Percentiles rank a stretch among this genome's conserved stretches.
Evolutionary conservation across 345 rosid species (phyloP).

Genomic region (Eucalyptus caleyi): DNA sequence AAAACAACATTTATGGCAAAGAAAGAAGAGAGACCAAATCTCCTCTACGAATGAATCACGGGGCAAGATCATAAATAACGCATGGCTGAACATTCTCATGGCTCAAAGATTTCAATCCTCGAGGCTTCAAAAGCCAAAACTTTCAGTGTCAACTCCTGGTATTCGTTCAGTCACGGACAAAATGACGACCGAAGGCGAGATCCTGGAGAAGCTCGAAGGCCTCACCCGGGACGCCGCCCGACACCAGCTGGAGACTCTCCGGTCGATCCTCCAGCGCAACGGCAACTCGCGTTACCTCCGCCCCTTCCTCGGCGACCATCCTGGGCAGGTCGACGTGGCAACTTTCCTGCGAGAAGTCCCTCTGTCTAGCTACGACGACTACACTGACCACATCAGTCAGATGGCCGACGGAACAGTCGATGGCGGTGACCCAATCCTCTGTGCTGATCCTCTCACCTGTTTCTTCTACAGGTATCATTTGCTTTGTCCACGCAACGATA

Average conservation of each 20-base stretch:
- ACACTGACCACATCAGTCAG: slow-evolving; percentile 20
- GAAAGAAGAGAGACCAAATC: background rate
- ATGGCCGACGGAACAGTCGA: slow-evolving; percentile 7
- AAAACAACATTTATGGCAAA: background rate
- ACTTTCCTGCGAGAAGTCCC: slow-evolving; percentile 21
- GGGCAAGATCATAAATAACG: background rate
- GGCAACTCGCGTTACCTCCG: slow-evolving; percentile 19
- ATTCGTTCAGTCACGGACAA: background rate
- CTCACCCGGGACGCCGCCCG: slow-evolving; percentile 11
- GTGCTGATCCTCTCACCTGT: slow-evolving; percentile 29
- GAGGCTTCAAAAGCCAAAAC: background rate
- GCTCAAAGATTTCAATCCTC: background rate
- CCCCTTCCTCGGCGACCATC: slow-evolving; percentile 2
- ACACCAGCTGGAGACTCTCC: slow-evolving; percentile 28
- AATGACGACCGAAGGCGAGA: slow-evolving; percentile 5
- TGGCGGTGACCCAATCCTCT: slow-evolving; percentile 7
- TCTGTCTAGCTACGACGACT: slow-evolving; percentile 33
- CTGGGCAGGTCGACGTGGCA: slow-evolving; percentile 1
- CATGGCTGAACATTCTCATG: background rate
- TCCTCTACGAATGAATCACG: background rate
- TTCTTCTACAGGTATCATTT: slow-evolving; percentile 27
- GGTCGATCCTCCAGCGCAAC: slow-evolving; percentile 27
- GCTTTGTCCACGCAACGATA: background rate
- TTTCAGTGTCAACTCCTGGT: background rate
- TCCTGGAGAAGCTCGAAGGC: slow-evolving; percentile 19